Evolutionary conservation across 345 rosid genomes (phyloP), one percentile per base, ranked within the genome.

Genomic region (Trapa incisa): DNA sequence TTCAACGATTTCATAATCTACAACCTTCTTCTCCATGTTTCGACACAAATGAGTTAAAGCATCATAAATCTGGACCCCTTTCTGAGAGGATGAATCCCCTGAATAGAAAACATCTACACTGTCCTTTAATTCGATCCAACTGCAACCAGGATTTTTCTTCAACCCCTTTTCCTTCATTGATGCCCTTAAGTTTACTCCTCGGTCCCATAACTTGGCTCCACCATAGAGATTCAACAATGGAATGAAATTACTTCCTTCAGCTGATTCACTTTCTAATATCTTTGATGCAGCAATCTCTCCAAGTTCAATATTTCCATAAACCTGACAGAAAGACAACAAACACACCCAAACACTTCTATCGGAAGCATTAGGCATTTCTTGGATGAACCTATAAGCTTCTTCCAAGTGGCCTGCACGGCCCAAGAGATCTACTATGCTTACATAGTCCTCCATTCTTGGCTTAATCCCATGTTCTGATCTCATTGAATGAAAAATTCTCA

Each of bases 131-230:
- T 83, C 92, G 72, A 90, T 88, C 97, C 92, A 86, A 73, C 92
- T 91, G 68, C 88, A 81, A 57, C 97, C 97, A 36, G 92, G 92
- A 61, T 48, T 81, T 78, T 88, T 91, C 76, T 87, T 85, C 81
- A 85, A 70, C 56, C 86, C 83, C 68, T 73, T 81, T 63, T 84
- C 88, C 76, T 82, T 91, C 91, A 86, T 86, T 42, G 71, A 76
- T 14, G 78, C 68, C 72, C 84, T 64, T 67, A 88, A 53, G 37
- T 80, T 77, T 43, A 80, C 91, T 37, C 87, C 87, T 72, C 69
- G 78, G 16, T 82, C 84, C 86, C 81, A 83, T 75, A 85, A 47
- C 68, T 79, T 84, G 47, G 85, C 83, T 72, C 81, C 90, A 77
- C 85, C 87, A 67, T 88, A 88, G 64, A 90, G 77, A 75, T 85